Evolutionary conservation across 345 rosid species (phyloP).

Genomic region (Citrus sinensis): DNA sequence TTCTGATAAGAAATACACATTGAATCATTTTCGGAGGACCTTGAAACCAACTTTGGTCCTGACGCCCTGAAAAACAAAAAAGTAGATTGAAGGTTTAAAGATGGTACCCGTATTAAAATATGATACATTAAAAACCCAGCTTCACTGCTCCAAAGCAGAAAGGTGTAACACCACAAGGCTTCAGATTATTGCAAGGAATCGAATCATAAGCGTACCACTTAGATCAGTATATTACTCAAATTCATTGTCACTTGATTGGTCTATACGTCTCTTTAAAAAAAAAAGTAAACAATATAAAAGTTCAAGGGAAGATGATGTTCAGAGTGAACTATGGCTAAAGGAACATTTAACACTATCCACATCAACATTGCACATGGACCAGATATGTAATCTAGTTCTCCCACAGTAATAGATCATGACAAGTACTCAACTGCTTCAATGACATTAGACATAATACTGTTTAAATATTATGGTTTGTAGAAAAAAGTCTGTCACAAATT

Average conservation of each 20-base stretch:
- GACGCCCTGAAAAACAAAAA: constrained; percentile 28
- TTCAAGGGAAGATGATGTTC: background rate
- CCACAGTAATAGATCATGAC: background rate
- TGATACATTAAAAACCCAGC: background rate
- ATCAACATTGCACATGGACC: background rate
- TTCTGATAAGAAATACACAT: constrained; percentile 21
- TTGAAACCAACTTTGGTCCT: constrained; percentile 24
- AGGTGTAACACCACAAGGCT: background rate
- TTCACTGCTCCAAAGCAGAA: background rate
- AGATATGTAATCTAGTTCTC: background rate
- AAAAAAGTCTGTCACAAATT: background rate
- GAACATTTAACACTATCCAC: background rate
- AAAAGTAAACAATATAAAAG: background rate
- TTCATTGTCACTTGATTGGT: background rate
- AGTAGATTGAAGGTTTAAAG: background rate
- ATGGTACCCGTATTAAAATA: background rate
- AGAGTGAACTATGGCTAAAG: background rate
- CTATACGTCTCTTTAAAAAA: background rate
- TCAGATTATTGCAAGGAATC: background rate
- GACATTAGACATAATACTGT: background rate
- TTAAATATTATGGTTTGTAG: background rate
- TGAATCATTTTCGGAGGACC: constrained; percentile 17
- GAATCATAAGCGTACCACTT: background rate
- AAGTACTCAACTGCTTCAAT: background rate
- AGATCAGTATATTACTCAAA: background rate